phyloP scores from a whole-genome alignment of 1,284 basidiomycete species.

The Fomitopsis palustris region DNA sequence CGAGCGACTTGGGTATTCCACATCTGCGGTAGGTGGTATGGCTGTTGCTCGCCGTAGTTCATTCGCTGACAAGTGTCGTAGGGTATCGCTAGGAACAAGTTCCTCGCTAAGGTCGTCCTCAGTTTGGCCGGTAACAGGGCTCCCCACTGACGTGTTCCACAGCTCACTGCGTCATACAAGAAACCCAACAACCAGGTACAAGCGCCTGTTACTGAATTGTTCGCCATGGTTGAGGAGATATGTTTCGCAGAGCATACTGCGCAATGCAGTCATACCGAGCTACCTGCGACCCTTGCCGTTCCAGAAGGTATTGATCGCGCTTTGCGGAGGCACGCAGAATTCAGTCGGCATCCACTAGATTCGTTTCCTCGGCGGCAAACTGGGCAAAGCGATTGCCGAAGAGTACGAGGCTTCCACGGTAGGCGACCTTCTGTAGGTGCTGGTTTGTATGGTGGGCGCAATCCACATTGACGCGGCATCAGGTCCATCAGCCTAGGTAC shows the following conservation, averaged over 20 bases:
- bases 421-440: slow-evolving; percentile 75
- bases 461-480: background rate
- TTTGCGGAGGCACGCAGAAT: background rate
- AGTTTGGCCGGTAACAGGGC: background rate
- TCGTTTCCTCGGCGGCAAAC: slow-evolving; percentile 92
- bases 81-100: slow-evolving; percentile 94
- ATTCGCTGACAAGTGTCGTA: slow-evolving; percentile 25
- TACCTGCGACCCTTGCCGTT: slow-evolving; percentile 83
- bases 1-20: slow-evolving; percentile 84
- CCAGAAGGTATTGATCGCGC: slow-evolving; percentile 61
- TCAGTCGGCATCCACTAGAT: slow-evolving; percentile 51
- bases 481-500: slow-evolving; percentile 49
- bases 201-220: background rate
- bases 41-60: background rate
- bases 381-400: slow-evolving; percentile 83
- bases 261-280: slow-evolving; percentile 77
- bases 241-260: slow-evolving; percentile 72
- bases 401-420: slow-evolving; percentile 90
- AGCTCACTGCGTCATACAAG: slow-evolving; percentile 87
- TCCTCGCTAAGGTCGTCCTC: slow-evolving; percentile 80
- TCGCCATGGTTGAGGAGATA: background rate
- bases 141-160: background rate
- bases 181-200: slow-evolving; percentile 83
- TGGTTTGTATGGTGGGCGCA: background rate
- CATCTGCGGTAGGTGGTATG: slow-evolving; percentile 71